Percentiles rank a stretch among this genome's conserved stretches.
phyloP scores from a whole-genome alignment of 495 filamentous ascomycete species.

The Neurospora sp. region DNA sequence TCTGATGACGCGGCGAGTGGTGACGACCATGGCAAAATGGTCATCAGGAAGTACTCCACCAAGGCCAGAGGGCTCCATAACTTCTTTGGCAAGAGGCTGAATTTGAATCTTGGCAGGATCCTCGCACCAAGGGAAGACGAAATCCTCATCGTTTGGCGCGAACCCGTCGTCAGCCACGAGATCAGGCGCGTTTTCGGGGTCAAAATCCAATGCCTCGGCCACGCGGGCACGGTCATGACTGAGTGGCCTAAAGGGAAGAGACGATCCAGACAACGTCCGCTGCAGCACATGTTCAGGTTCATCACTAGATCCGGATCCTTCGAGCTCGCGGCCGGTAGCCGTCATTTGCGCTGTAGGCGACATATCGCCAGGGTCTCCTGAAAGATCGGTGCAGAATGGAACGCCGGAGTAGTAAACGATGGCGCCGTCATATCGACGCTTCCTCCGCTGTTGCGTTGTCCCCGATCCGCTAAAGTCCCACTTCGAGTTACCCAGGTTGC shows the following conservation, averaged over 20 bases:
- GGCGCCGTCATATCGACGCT: constrained; percentile 49
- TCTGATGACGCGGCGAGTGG: constrained; percentile 33
- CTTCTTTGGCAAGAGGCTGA: constrained; percentile 34
- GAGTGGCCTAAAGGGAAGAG: constrained; percentile 32
- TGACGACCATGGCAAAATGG: constrained; percentile 52
- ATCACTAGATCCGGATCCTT: background rate
- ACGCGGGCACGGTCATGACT: constrained; percentile 17
- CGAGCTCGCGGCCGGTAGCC: constrained; percentile 21
- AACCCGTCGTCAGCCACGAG: constrained; percentile 18
- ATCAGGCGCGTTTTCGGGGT: constrained; percentile 11
- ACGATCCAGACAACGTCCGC: constrained; percentile 33
- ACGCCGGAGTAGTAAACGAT: constrained; percentile 73
- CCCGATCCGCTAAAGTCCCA: constrained; percentile 35
- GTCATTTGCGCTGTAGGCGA: constrained; percentile 31
- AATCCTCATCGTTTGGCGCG: constrained; percentile 17
- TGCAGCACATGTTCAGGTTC: background rate
- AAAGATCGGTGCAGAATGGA: constrained; percentile 68
- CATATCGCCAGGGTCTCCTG: constrained; percentile 42
- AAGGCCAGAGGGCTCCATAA: constrained; percentile 52
- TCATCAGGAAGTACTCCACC: constrained; percentile 57
- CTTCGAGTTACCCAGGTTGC: constrained; percentile 26
- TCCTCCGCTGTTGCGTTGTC: constrained; percentile 29
- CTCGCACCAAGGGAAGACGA: constrained; percentile 30
- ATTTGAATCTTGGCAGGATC: constrained; percentile 12
- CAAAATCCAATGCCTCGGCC: constrained; percentile 7